A percentile compares a stretch with the other conserved stretches of the same genome.
Conservation (phyloP, 345 rosid species). For the Arabis alpina region DNA sequence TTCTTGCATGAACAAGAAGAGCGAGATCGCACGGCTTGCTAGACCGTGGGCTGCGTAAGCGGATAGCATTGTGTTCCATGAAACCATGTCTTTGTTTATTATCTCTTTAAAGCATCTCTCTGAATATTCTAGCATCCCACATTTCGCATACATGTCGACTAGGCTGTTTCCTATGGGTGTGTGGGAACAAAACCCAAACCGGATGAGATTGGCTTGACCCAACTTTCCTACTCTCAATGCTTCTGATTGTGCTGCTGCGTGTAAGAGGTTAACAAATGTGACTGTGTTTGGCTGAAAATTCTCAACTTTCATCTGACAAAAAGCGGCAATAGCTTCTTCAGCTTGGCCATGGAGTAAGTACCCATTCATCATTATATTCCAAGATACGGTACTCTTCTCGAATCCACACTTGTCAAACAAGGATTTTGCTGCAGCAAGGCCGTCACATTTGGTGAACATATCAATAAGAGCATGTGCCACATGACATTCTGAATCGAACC, state of each 20-base stretch:
- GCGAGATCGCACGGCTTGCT: conserved; percentile 55
- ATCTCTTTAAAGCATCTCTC: conserved; percentile 52
- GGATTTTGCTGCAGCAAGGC: conserved; percentile 48
- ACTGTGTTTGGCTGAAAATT: conserved; percentile 48
- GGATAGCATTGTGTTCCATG: conserved; percentile 70
- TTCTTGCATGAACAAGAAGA: conserved; percentile 58
- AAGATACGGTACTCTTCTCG: conserved; percentile 50
- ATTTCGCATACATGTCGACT: conserved; percentile 70
- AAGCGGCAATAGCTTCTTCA: conserved; percentile 52
- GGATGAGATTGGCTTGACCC: conserved; percentile 54
- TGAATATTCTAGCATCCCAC: conserved; percentile 54
- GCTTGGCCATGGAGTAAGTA: conserved; percentile 59
- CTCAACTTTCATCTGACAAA: conserved; percentile 52
- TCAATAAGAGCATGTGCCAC: conserved; percentile 59
- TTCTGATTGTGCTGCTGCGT: conserved; percentile 51
- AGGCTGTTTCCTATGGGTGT: conserved; percentile 52
- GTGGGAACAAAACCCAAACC: conserved; percentile 49
- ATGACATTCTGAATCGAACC: conserved; percentile 52
- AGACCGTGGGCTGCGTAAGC: conserved; percentile 60
- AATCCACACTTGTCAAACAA: conserved; percentile 51
- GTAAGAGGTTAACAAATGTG: conserved; percentile 56
- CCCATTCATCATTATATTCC: conserved; percentile 68
- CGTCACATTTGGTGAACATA: conserved; percentile 63
- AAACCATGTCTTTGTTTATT: conserved; percentile 50
- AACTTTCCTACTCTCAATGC: conserved; percentile 54